These are phyloP conservation scores for Kondoa subrosea DNA, from an alignment of 768 basidiomycete genomes.

Conservation along the genomic window DNA sequence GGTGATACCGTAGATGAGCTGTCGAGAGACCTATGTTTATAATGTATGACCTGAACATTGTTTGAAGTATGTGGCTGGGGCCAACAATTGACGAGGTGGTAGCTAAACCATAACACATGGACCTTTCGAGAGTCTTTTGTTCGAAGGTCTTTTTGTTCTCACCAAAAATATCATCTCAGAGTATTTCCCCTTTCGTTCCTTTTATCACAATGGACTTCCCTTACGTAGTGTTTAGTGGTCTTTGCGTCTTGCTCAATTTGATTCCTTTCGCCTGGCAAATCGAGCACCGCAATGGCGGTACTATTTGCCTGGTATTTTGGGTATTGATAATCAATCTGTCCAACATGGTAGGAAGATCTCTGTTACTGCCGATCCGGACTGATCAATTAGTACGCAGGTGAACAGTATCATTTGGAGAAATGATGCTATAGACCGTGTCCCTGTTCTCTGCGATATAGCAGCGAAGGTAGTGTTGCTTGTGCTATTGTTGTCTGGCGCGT, in stretches of 20 bases:
- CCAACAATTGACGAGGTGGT: neutral
- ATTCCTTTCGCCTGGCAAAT: slow-evolving; percentile 18
- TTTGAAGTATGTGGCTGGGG: slow-evolving; percentile 2
- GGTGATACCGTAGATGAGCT: too few species aligned
- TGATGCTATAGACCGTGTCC: slow-evolving; percentile 15
- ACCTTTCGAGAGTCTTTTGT: neutral
- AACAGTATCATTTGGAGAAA: slow-evolving; percentile 14
- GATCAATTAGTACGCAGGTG: slow-evolving; percentile 3
- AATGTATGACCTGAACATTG: too few species aligned
- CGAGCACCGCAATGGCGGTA: slow-evolving; percentile 17
- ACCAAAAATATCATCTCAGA: too few species aligned
- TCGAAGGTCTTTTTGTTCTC: neutral
- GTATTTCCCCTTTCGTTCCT: too few species aligned
- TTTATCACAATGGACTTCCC: slow-evolving; percentile 13
- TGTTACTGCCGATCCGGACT: too few species aligned
- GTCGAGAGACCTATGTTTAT: too few species aligned
- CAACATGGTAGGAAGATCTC: neutral
- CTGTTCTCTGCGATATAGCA: slow-evolving; percentile 19
- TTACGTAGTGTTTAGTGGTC: slow-evolving; percentile 6
- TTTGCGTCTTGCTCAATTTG: slow-evolving; percentile 11
- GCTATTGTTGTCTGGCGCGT: neutral
- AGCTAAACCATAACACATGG: neutral
- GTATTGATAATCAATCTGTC: slow-evolving; percentile 10
- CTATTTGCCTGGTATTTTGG: slow-evolving; percentile 19
- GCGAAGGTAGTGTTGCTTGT: slow-evolving; percentile 9